Evolutionary conservation across 257 asterid species (phyloP), one percentile per base, ranked within the genome.

Genomic region (Perilla frutescens): DNA sequence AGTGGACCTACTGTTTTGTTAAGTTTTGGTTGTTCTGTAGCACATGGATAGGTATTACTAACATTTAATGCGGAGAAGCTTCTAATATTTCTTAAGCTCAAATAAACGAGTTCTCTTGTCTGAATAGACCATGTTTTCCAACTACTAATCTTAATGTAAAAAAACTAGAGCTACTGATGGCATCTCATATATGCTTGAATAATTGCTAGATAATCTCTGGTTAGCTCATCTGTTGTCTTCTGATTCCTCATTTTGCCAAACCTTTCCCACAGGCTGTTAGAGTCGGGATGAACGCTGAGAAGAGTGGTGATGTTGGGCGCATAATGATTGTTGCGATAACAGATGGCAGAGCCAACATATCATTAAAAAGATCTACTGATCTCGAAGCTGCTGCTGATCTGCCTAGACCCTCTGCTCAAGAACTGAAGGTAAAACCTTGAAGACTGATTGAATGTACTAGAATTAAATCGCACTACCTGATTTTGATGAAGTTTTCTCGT

Each of bases 231-330:
- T 40, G 29, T n/a, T 53, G 54, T 60, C 31, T 59, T 71, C 54
- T 56, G 2, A 63, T 43, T 43, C 69, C 34, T 13, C 32, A 36
- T 71, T 50, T 36, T 39, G 6, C 54, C 4, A 68, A 58, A 13
- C 15, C 44, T 66, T 45, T 62, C 32, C 50, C 60, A 13, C 77
- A 93, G 99, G 97, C 99, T 79, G 97, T 94, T 62, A 80, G 99
- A 85, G 99, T 91, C 56, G 99, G 97, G 70, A 81, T 91, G 87
- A 94, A 94, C 54, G 99, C 99, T 36, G 97, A 94, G 83, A 94
- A 94, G 86, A 94, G 97, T 66, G 97, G 99, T 39, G 97, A 91
- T 60, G 99, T 94, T 73, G 99, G 99, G 37, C 96, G 97, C 14
- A 86, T 91, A 73, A 94, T 94, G 99, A 90, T 94, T 55, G 99